Evolutionary conservation across 2,329 filamentous ascomycete species (phyloP), one percentile per base, ranked within the genome.

Genomic region (Cladophialophora carrionii): DNA sequence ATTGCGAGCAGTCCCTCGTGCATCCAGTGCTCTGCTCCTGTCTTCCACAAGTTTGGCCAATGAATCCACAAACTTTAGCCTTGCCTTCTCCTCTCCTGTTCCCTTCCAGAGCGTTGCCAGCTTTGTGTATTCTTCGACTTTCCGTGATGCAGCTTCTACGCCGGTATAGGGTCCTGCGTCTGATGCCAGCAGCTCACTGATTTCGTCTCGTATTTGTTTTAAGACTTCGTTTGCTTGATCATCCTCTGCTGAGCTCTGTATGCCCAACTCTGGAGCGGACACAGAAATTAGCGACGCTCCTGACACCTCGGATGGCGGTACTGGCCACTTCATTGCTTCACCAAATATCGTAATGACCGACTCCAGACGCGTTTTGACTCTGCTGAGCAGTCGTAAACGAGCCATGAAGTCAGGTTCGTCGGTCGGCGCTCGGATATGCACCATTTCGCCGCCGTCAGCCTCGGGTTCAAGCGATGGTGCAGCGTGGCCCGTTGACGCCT

Each of bases 301-400:
- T 0, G 90, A 94, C 12, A 93, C 79, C 74, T 96, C 92, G 0
- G 91, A 96, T 0, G 94, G 93, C 0, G 94, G 91, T 57, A 97
- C 87, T 0, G 91, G 90, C 84, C 96, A 98, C 72, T 96, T 90
- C 91, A 98, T 96, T 34, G 95, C 94, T 72, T 96, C 90, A 48
- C 93, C 94, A 76, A 99, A 99, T 0, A 89, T 90, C 76, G 91
- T 90, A 73, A 98, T 92, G 26, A 98, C 93, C 1, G 88, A 85
- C 70, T 98, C 93, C 17, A 99, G 84, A n/a, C 92, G 89, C 1
- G 86, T 80, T 57, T 93, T 90, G 31, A 98, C 92, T 49, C 90
- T 84, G 3, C 90, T 91, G 43, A 99, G 83, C 14, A 90, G 96
- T 71, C 91, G 90, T 62, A 99, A 83, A 70, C 92, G 89, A 58